Evolutionary conservation across 306 rosid species (phyloP).

Genomic region (Quercus cerris): DNA sequence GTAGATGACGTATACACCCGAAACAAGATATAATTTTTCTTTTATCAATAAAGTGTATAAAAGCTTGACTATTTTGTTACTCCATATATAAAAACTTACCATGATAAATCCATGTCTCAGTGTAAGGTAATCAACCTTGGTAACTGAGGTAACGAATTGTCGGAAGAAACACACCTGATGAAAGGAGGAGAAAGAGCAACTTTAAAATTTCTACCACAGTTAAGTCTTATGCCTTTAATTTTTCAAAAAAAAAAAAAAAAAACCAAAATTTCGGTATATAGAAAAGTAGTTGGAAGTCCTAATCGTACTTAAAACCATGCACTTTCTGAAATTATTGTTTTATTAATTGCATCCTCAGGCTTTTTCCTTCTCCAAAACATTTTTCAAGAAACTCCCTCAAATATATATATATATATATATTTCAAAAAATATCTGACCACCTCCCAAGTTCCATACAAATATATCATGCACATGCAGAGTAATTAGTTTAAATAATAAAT

Average conservation of each 20-base stretch:
- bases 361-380: no score
- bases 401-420: no score
- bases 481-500: no score
- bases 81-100: slow-evolving; percentile 40
- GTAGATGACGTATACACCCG: no score
- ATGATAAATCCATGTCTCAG: slow-evolving; percentile 75
- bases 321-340: no score
- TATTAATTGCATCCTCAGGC: no score
- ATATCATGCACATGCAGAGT: no score
- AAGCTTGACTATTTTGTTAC: neutral
- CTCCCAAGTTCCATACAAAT: no score
- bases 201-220: neutral
- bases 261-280: neutral
- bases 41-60: neutral
- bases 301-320: no score
- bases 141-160: slow-evolving; percentile 67
- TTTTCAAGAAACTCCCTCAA: no score
- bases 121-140: slow-evolving; percentile 67
- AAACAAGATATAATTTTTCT: no score
- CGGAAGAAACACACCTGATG: slow-evolving; percentile 80
- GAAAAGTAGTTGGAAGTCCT: neutral
- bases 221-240: neutral
- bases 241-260: neutral
- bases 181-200: neutral
- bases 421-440: no score